Base-by-base conservation (phyloP, 1,284 basidiomycete species). In the Cryptococcus sp. region DNA sequence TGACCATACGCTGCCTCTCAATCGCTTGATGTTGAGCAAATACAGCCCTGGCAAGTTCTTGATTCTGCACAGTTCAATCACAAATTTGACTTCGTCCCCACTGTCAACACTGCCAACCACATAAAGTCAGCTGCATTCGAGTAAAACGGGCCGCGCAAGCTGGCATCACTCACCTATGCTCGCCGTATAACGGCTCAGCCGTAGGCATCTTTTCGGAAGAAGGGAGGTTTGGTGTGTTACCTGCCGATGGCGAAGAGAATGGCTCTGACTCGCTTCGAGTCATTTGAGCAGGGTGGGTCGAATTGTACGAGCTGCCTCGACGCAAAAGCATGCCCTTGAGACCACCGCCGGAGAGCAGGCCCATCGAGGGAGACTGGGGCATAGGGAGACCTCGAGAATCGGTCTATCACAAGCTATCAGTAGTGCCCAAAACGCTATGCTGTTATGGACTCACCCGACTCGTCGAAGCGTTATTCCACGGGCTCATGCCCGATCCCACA, bases 1-100 rank as follows among this genome's bases (percentile, higher is more conserved):
- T 77, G 89, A 91, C 81, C 91, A 86, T 67, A 94, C 81, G 71
- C 90, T 89, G n/a, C 93, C 93, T 78, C 93, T 93, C 72, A 95
- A 77, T 62, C 93, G 81, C 66, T 93, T 86, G 75, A 96, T 88
- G 80, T 94, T 93, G 66, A 97, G 81, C 74, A 87, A 88, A 74
- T 89, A 92, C 45, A 91, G 89, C 68, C 90, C 89, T 66, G 88
- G 89, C 70, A 96, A 81, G 61, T 92, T 85, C 76, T 91, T 89
- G 70, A 96, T 83, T 64, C 88, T 82, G 48, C 92, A 95, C 61
- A 96, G 78, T 81, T 97, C 93, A 57, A 95, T 87, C 19, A 86
- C 89, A 81, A 96, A 96, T 64, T 90, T 86, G 62, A 96, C 90
- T 83, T 96, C 93, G 70, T 94, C 93, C 43, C 91, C 91, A 25